These are phyloP conservation scores for Huiozyma sinensis DNA, from an alignment of 805 yeast species.

Conservation along the genomic window DNA sequence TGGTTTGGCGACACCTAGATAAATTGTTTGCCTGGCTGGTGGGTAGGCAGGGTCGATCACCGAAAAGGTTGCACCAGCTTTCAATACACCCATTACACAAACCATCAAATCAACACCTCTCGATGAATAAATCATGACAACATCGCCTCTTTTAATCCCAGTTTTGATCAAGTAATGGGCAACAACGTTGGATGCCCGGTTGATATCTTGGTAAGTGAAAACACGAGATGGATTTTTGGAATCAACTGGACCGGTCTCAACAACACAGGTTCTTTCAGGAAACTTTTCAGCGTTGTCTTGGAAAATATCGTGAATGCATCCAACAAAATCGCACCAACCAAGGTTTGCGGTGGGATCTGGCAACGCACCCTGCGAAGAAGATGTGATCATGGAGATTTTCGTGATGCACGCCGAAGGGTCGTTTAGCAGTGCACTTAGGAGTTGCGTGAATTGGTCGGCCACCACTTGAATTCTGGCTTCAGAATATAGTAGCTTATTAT, in stretches of 20 bases:
- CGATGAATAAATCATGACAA: constrained; percentile 95
- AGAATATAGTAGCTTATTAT: constrained; percentile 68
- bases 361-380: constrained; percentile 45
- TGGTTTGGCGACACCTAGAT: constrained; percentile 88
- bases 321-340: constrained; percentile 86
- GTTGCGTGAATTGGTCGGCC: constrained; percentile 61
- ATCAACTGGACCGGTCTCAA: constrained; percentile 67
- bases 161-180: constrained; percentile 76
- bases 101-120: constrained; percentile 96
- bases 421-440: constrained; percentile 30
- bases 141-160: constrained; percentile 85
- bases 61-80: constrained; percentile 97
- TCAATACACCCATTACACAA: constrained; percentile 94
- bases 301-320: constrained; percentile 95
- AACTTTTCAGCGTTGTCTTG: constrained; percentile 70
- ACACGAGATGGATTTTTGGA: constrained; percentile 45
- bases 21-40: constrained; percentile 92
- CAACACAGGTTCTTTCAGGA: constrained; percentile 85
- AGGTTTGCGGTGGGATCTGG: constrained; percentile 85
- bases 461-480: constrained; percentile 57
- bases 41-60: constrained; percentile 99
- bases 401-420: constrained; percentile 40
- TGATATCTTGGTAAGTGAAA: constrained; percentile 79
- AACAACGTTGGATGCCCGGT: constrained; percentile 85
- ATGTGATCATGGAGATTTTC: constrained; percentile 56